phyloP scores from a whole-genome alignment of 352 stramenopile species.

The Peronospora farinosa region DNA sequence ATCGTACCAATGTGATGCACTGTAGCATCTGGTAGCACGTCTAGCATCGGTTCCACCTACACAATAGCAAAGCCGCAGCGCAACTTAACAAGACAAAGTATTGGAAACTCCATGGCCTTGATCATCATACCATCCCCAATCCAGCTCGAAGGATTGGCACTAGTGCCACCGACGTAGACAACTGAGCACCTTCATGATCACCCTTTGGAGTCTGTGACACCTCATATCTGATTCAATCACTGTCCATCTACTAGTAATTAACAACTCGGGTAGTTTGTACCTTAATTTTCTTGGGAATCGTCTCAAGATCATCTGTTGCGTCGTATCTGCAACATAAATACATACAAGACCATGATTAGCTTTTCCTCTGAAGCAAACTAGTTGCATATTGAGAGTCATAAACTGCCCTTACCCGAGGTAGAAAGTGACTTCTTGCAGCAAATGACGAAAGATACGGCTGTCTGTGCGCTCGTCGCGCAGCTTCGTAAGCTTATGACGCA shows the following conservation, averaged over 20 bases:
- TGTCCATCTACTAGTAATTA: too few relatives aligned
- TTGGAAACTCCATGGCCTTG: not conserved
- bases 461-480: slow-evolving; percentile 92
- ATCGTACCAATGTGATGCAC: slow-evolving; percentile 96
- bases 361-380: not conserved
- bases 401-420: slow-evolving; percentile 88
- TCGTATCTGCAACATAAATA: slow-evolving; percentile 52
- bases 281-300: slow-evolving; percentile 65
- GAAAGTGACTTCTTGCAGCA: slow-evolving; percentile 97
- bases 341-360: not conserved
- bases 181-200: slow-evolving; percentile 74
- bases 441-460: slow-evolving; percentile 89
- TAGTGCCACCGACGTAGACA: slow-evolving; percentile 90
- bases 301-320: slow-evolving; percentile 65
- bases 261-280: slow-evolving; percentile 18
- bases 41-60: slow-evolving; percentile 94
- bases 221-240: slow-evolving; percentile 3
- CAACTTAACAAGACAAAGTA: not conserved
- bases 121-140: slow-evolving; percentile 69
- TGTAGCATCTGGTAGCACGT: slow-evolving; percentile 91
- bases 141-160: slow-evolving; percentile 94
- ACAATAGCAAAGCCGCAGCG: slow-evolving; percentile 12
- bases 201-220: slow-evolving; percentile 57
- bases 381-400: not conserved
- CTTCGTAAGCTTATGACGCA: slow-evolving; percentile 95